Evolutionary conservation across 2,329 filamentous ascomycete genomes (phyloP).

Genomic region (Botryosphaeria dothidea): DNA sequence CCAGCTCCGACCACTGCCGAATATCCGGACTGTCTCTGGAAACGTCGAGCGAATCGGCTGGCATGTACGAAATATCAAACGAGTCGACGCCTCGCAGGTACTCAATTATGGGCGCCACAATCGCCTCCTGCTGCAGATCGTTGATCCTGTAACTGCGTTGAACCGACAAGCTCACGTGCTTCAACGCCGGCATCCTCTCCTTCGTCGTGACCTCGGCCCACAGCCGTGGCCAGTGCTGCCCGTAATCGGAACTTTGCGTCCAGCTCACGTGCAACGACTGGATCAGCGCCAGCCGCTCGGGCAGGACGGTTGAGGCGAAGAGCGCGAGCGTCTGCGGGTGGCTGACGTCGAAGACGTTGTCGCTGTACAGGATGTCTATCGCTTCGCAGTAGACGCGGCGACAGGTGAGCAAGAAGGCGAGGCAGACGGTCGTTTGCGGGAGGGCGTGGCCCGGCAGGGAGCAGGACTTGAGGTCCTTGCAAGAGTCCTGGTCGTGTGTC

Average conservation of each 20-base stretch:
- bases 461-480: not conserved
- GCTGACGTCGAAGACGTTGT: conserved; percentile 2
- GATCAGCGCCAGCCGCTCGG: not conserved
- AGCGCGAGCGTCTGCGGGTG: not conserved
- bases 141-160: too few relatives aligned
- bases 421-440: not conserved
- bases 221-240: not conserved
- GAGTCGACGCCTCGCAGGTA: too few relatives aligned
- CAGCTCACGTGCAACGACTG: not conserved
- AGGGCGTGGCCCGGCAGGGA: not conserved
- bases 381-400: not conserved
- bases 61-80: too few relatives aligned
- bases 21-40: too few relatives aligned
- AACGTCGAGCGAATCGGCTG: too few relatives aligned
- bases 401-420: not conserved
- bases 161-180: too few relatives aligned
- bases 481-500: not conserved
- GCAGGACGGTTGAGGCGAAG: not conserved
- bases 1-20: too few relatives aligned
- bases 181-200: too few relatives aligned
- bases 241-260: not conserved
- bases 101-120: too few relatives aligned
- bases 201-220: not conserved
- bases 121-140: too few relatives aligned
- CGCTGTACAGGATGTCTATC: not conserved